Conservation (phyloP, 768 basidiomycete species). For the Psilocybe tampanensis region DNA sequence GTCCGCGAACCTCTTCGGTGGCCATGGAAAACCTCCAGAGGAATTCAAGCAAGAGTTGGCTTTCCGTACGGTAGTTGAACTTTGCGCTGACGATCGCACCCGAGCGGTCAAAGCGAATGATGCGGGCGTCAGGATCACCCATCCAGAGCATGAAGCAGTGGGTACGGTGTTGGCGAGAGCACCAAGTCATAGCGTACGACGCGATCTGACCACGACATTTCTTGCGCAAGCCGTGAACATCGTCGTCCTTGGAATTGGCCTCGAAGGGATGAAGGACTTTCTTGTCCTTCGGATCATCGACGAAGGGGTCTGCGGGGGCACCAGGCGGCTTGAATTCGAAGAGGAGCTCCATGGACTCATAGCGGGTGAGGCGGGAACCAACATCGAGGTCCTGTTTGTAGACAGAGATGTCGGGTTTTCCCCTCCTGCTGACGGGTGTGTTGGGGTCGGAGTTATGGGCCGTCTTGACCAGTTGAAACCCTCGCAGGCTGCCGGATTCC, state of each 20-base stretch:
- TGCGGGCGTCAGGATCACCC: conserved; percentile 22
- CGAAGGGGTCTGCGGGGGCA: conserved; percentile 14
- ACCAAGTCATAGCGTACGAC: conserved; percentile 20
- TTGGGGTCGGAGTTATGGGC: not conserved
- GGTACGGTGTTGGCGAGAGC: conserved; percentile 28
- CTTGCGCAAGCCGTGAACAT: not conserved
- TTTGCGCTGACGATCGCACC: conserved; percentile 29
- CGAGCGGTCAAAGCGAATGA: conserved; percentile 35
- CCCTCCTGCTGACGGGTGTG: not conserved
- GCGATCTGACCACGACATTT: conserved; percentile 25
- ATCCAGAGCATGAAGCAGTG: conserved; percentile 30
- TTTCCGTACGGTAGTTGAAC: conserved; percentile 24
- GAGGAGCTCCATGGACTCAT: not conserved
- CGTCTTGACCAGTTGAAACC: conserved; percentile 10
- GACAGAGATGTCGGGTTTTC: not conserved
- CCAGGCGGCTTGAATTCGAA: conserved; percentile 18
- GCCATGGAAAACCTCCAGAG: conserved; percentile 28
- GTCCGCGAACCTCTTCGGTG: conserved; percentile 20
- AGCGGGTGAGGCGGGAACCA: not conserved
- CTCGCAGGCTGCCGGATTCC: not conserved
- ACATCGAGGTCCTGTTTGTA: not conserved
- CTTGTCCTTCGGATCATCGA: not conserved
- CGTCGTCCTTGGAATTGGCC: not conserved
- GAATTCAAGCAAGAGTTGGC: conserved; percentile 26
- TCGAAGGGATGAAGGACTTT: not conserved